These are phyloP conservation scores for Grosmannia clavigera DNA, from an alignment of 2,329 filamentous ascomycete species.

Conservation along the genomic window DNA sequence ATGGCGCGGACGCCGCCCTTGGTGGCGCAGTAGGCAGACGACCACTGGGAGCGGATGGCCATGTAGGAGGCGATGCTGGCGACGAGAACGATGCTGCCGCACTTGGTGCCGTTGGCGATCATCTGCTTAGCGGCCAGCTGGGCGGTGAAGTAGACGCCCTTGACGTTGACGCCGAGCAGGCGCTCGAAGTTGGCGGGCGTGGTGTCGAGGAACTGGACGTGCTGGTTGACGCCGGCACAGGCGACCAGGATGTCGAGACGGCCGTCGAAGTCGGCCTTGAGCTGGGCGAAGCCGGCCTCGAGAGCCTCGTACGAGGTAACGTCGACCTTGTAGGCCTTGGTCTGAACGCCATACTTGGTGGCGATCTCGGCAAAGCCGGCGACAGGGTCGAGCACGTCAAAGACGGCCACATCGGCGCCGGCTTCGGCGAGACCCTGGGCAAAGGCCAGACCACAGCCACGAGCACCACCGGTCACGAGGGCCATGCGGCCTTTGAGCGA, in stretches of 20 bases:
- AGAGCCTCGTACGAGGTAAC: slow-evolving; percentile 2
- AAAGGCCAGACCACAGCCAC: slow-evolving; percentile 61
- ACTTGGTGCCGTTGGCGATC: slow-evolving; percentile 13
- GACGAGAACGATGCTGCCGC: slow-evolving; percentile 44
- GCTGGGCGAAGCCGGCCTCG: slow-evolving; percentile 1
- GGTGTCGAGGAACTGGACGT: slow-evolving; percentile 11
- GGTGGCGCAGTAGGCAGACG: slow-evolving; percentile 53
- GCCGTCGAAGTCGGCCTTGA: slow-evolving; percentile 7
- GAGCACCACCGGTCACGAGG: slow-evolving; percentile 57
- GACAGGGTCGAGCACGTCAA: slow-evolving; percentile 7
- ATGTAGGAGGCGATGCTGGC: slow-evolving; percentile 43
- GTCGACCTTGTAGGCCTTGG: slow-evolving; percentile 9
- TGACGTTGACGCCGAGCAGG: slow-evolving; percentile 5
- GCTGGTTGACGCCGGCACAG: slow-evolving; percentile 11
- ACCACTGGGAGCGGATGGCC: slow-evolving; percentile 48
- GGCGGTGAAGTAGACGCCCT: slow-evolving; percentile 23
- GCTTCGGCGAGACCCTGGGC: slow-evolving; percentile 64
- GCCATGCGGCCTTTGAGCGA: slow-evolving; percentile 35
- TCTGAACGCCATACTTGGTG: slow-evolving; percentile 3
- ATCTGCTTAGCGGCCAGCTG: slow-evolving; percentile 20
- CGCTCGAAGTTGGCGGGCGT: slow-evolving; percentile 8
- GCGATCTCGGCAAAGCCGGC: slow-evolving; percentile 1
- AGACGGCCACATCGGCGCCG: slow-evolving; percentile 31
- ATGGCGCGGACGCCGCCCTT: slow-evolving; percentile 55
- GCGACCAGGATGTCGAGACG: slow-evolving; percentile 11